phyloP scores from a whole-genome alignment of 106 monocot genomes.

The Dactylorhiza incarnata region DNA sequence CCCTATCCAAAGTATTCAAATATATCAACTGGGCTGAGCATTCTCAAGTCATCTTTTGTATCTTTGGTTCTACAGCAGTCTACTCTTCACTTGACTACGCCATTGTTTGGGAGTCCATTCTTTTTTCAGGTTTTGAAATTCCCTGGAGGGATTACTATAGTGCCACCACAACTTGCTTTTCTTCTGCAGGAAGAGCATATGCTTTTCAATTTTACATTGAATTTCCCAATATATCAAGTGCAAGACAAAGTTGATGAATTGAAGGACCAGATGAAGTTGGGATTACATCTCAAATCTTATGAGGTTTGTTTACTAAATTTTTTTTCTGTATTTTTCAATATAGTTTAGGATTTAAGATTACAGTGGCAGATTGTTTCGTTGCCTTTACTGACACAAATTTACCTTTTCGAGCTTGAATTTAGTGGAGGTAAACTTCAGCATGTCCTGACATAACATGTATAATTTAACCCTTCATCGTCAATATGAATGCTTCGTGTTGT shows the following conservation, averaged over 20 bases:
- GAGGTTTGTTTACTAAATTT: conserved; percentile 49
- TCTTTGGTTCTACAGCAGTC: conserved; percentile 50
- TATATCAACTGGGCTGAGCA: conserved; percentile 58
- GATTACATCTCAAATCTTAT: conserved; percentile 61
- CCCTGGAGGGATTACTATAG: conserved; percentile 85
- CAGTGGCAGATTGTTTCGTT: background rate
- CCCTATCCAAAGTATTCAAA: conserved; percentile 60
- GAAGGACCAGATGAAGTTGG: conserved; percentile 77
- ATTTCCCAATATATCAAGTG: conserved; percentile 68
- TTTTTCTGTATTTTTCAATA: background rate
- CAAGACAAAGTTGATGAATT: conserved; percentile 50
- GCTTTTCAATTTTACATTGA: conserved; percentile 84
- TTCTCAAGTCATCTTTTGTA: conserved; percentile 62
- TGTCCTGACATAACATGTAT: background rate
- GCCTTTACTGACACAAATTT: background rate
- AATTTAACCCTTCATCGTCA: background rate
- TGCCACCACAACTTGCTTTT: conserved; percentile 73
- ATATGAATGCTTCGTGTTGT: background rate
- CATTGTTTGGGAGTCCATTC: conserved; percentile 77
- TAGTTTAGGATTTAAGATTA: background rate
- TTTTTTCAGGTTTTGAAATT: conserved; percentile 83
- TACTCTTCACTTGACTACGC: conserved; percentile 51
- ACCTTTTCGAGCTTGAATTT: background rate
- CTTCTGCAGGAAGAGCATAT: conserved; percentile 63
- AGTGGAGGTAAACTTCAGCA: background rate